Evolutionary conservation across 768 basidiomycete species (phyloP).

Genomic region (Trametes gibbosa): DNA sequence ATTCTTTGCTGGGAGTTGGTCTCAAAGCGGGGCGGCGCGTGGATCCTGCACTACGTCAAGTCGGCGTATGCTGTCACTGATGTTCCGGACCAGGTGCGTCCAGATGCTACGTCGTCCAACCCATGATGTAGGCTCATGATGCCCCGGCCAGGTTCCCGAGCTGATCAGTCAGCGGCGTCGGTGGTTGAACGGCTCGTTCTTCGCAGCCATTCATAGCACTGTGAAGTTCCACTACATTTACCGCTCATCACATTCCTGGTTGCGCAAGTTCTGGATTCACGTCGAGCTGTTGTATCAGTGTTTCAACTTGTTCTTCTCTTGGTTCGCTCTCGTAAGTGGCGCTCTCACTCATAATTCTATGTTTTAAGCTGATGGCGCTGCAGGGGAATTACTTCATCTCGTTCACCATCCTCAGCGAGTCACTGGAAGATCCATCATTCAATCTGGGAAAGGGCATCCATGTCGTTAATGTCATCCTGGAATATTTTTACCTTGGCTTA

Average conservation of each 20-base stretch:
- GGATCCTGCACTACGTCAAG: constrained; percentile 96
- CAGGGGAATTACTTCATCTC: constrained; percentile 90
- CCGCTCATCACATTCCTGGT: constrained; percentile 76
- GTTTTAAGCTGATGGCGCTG: background rate
- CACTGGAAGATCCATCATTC: constrained; percentile 67
- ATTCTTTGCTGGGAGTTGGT: constrained; percentile 98
- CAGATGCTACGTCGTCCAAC: background rate
- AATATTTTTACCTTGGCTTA: constrained; percentile 86
- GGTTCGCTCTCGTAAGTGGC: constrained; percentile 72
- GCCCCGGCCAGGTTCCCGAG: constrained; percentile 66
- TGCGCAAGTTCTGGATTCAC: constrained; percentile 92
- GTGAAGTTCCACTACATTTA: constrained; percentile 96
- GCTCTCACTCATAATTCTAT: background rate
- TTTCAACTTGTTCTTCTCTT: constrained; percentile 90
- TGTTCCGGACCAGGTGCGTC: constrained; percentile 78
- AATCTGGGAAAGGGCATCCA: constrained; percentile 55
- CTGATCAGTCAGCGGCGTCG: constrained; percentile 92
- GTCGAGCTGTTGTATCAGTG: constrained; percentile 89
- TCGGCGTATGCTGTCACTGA: constrained; percentile 91
- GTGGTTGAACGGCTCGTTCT: constrained; percentile 98
- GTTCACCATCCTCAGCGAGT: constrained; percentile 71
- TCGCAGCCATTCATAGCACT: constrained; percentile 89
- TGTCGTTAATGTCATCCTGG: constrained; percentile 72
- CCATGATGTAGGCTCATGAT: background rate
- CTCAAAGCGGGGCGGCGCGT: constrained; percentile 85